These are phyloP conservation scores for Blastomyces parvus DNA, from an alignment of 2,329 filamentous ascomycete species.

Conservation along the genomic window DNA sequence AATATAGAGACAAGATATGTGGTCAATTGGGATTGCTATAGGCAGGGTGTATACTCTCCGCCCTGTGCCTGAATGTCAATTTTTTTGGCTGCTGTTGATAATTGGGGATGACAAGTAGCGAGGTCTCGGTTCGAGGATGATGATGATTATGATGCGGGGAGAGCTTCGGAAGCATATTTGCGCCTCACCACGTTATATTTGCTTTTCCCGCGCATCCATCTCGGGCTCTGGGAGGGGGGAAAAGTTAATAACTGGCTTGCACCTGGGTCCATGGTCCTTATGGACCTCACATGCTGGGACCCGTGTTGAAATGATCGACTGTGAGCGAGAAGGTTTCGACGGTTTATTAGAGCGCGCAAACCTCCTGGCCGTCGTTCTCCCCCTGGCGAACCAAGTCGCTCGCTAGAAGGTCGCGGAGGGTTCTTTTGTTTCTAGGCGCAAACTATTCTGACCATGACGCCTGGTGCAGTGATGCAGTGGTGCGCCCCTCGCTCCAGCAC, in stretches of 20 bases:
- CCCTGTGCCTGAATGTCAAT: too few species aligned
- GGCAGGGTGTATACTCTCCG: too few species aligned
- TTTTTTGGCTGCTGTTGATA: neutral
- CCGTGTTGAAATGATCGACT: neutral
- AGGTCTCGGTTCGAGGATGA: neutral
- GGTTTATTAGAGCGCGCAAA: neutral
- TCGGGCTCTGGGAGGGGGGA: neutral
- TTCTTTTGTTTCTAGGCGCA: slow-evolving; percentile 8
- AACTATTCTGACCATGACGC: neutral
- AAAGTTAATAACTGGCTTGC: too few species aligned
- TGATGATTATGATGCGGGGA: neutral
- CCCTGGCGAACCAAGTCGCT: neutral
- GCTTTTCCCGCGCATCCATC: neutral
- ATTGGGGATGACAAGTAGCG: neutral
- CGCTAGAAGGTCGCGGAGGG: slow-evolving; percentile 3
- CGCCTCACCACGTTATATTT: neutral
- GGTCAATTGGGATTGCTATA: neutral
- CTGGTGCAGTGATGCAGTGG: too few species aligned
- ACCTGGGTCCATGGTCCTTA: too few species aligned
- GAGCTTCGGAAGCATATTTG: neutral
- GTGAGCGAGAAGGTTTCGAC: neutral
- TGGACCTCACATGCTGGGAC: slow-evolving; percentile 3
- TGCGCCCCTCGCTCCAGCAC: neutral
- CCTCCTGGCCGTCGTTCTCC: neutral
- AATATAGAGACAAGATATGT: neutral